Evolutionary conservation across 352 stramenopile species (phyloP), one percentile per base, ranked within the genome.

Genomic region (Phytophthora sp.): DNA sequence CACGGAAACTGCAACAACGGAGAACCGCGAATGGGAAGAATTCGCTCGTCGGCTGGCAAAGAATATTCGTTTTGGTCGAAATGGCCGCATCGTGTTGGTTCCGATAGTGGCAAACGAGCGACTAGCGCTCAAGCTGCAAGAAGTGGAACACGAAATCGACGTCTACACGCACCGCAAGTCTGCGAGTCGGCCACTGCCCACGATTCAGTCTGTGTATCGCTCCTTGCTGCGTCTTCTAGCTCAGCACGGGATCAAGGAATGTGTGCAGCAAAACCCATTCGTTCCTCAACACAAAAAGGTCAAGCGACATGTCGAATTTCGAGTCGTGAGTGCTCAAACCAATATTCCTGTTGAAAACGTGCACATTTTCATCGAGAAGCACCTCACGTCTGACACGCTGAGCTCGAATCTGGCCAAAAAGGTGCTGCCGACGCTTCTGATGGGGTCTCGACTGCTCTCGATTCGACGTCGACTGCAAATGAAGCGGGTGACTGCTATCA

Each of bases 61-160:
- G 21, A 88, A 83, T n/a, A 84, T 91, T 64, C 70, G 74, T 2
- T 91, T 91, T 38, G 79, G 82, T 30, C 65, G 77, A 21, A 91
- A 89, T 72, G 82, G 80, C 1, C 71, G 76, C 7, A 82, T 91
- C 26, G 61, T 75, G 12, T 45, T 84, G 9, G 45, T 73, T 8
- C 67, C 77, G 6, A 36, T 75, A 0, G 23, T 35, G 1, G 31
- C 45, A 47, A 30, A 30, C 33, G 39, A 50, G 0, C 49, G 62
- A 52, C 76, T 89, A 44, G 41, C 73, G 1, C 50, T 91, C 0
- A 78, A 80, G 11, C 55, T 91, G 2, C 80, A 86, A 44, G 58
- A 66, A 7, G n/a, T 74, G 24, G 66, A 62, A 2, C 39, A 58
- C 4, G 57, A 78, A 31, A 57, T 88, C 6, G 68, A 76, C 12